phyloP scores from a whole-genome alignment of 2,329 filamentous ascomycete species.

The Alternaria viburni region DNA sequence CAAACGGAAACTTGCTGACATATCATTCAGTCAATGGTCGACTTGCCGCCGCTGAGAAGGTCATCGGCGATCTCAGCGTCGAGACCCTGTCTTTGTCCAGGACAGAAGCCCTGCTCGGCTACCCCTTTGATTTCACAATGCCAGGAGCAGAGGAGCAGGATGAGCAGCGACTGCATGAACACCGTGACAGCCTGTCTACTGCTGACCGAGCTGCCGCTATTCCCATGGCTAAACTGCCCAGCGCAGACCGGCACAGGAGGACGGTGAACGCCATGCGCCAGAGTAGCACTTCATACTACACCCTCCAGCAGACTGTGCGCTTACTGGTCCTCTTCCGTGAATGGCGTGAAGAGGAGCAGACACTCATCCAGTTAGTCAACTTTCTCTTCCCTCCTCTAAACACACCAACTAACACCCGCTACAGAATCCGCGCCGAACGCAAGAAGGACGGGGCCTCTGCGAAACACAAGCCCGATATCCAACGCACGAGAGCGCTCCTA shows the following conservation, averaged over 20 bases:
- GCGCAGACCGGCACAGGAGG: constrained; percentile 24
- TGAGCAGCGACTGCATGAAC: constrained; percentile 23
- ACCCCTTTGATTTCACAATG: constrained; percentile 42
- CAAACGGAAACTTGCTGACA: constrained; percentile 20
- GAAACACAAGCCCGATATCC: constrained; percentile 29
- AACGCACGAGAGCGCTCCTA: constrained; percentile 48
- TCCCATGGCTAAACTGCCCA: constrained; percentile 27
- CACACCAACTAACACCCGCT: constrained; percentile 8
- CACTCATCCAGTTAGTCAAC: constrained; percentile 42
- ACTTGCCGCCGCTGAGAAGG: constrained; percentile 61
- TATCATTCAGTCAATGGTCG: constrained; percentile 50
- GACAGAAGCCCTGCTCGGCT: constrained; percentile 51
- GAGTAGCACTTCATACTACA: constrained; percentile 47
- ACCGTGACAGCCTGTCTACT: constrained; percentile 26
- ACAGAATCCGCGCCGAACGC: constrained; percentile 18
- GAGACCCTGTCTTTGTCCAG: constrained; percentile 53
- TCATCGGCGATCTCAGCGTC: constrained; percentile 59
- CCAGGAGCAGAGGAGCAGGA: constrained; percentile 38
- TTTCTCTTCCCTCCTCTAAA: background rate
- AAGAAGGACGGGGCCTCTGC: constrained; percentile 11
- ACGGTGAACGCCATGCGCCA: constrained; percentile 31
- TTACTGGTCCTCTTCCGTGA: constrained; percentile 51
- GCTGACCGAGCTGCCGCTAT: constrained; percentile 25
- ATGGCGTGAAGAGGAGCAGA: constrained; percentile 53
- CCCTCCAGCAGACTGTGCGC: constrained; percentile 52